Evolutionary conservation across 257 asterid species (phyloP).

Genomic region (Salvia splendens): DNA sequence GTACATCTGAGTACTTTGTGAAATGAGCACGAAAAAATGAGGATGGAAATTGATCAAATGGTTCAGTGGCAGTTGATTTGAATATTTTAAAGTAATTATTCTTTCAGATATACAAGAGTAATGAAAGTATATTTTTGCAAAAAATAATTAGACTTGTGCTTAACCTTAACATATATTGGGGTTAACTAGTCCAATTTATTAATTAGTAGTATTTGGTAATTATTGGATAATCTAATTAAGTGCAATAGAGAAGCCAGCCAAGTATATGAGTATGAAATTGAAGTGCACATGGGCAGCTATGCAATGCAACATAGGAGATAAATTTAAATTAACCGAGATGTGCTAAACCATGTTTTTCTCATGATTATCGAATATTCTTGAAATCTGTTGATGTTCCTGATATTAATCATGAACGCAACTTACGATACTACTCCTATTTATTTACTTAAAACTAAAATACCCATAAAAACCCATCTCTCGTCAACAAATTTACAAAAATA

Average conservation of each 20-base stretch:
- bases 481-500: too few relatives aligned
- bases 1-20: too few relatives aligned
- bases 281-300: constrained; percentile 9
- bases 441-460: constrained; percentile 14
- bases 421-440: neutral
- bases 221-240: neutral
- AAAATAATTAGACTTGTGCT: too few relatives aligned
- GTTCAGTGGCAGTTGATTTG: too few relatives aligned
- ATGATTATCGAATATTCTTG: constrained; percentile 28
- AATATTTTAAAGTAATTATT: too few relatives aligned
- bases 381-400: neutral
- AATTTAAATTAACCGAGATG: neutral
- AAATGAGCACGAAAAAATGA: too few relatives aligned
- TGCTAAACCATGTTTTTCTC: constrained; percentile 17
- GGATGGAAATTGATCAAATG: too few relatives aligned
- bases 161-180: neutral
- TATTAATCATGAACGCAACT: constrained; percentile 6
- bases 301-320: neutral
- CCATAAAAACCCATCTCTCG: too few relatives aligned
- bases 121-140: too few relatives aligned
- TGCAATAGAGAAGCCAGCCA: neutral
- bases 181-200: neutral
- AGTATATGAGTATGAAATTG: neutral
- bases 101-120: too few relatives aligned
- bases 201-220: neutral